Percentiles rank a stretch among this genome's conserved stretches.
These are phyloP conservation scores for Claviceps sp. DNA, from an alignment of 2,329 filamentous ascomycete genomes.

Conservation along the genomic window DNA sequence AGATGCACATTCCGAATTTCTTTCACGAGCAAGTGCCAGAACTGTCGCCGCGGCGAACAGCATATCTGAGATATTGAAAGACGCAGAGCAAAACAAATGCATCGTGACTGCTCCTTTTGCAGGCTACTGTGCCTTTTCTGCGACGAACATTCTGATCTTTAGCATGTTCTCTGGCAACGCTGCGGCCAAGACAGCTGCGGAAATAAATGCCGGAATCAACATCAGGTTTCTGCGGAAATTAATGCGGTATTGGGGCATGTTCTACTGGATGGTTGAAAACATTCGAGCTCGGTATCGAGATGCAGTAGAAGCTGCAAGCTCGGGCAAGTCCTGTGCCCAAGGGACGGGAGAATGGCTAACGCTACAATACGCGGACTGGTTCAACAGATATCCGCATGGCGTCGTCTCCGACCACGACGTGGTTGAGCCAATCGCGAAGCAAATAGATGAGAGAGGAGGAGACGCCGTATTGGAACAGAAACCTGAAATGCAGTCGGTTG, in stretches of 20 bases:
- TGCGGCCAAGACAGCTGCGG: constrained; percentile 61
- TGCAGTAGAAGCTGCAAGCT: constrained; percentile 67
- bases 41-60: constrained; percentile 75
- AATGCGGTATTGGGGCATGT: constrained; percentile 98
- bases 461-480: constrained; percentile 84
- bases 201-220: constrained; percentile 74
- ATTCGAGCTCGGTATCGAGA: constrained; percentile 77
- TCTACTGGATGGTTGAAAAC: constrained; percentile 91
- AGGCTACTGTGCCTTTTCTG: constrained; percentile 87
- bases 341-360: constrained; percentile 45
- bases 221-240: constrained; percentile 85
- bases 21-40: constrained; percentile 59
- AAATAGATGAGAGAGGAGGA: constrained; percentile 65
- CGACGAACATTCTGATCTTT: constrained; percentile 87
- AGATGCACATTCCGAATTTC: constrained; percentile 65
- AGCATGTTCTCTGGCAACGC: constrained; percentile 80
- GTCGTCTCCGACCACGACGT: constrained; percentile 67
- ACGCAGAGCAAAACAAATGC: constrained; percentile 54
- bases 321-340: constrained; percentile 41
- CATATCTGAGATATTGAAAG: constrained; percentile 72
- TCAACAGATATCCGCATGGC: constrained; percentile 85
- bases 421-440: constrained; percentile 55
- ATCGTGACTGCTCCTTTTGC: constrained; percentile 82
- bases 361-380: constrained; percentile 97
- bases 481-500: constrained; percentile 80